Conservation (phyloP, 176 grass and related monocot genomes). For the Musa acuminata region DNA sequence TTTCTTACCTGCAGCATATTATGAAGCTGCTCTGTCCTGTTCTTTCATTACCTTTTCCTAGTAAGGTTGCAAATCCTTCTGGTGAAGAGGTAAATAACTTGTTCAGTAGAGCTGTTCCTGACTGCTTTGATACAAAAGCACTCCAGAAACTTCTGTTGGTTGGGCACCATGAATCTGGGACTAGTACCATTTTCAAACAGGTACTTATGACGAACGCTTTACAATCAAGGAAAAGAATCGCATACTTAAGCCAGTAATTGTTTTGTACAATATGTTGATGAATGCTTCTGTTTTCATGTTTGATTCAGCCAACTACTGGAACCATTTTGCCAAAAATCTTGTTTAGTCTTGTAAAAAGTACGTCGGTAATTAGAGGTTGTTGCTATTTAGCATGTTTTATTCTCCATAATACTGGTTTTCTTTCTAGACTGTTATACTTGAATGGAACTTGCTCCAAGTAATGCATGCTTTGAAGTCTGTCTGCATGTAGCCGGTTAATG, state of each 20-base stretch:
- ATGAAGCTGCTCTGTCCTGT: slow-evolving; percentile 85
- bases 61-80: slow-evolving; percentile 34
- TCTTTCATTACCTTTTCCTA: slow-evolving; percentile 78
- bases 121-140: slow-evolving; percentile 54
- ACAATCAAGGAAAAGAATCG: background rate
- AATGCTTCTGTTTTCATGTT: background rate
- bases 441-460: too few relatives aligned
- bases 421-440: too few relatives aligned
- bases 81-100: slow-evolving; percentile 40
- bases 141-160: slow-evolving; percentile 70
- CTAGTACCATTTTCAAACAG: slow-evolving; percentile 97
- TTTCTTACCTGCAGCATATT: slow-evolving; percentile 47
- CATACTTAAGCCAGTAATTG: background rate
- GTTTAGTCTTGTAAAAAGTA: background rate
- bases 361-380: background rate
- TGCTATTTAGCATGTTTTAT: too few relatives aligned
- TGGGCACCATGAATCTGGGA: slow-evolving; percentile 52
- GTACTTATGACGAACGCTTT: slow-evolving; percentile 6
- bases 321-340: background rate
- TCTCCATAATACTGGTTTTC: too few relatives aligned
- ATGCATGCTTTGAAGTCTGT: too few relatives aligned
- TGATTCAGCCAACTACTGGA: background rate
- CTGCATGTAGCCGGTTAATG: too few relatives aligned
- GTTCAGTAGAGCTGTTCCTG: slow-evolving; percentile 34
- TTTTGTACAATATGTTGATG: background rate